These are phyloP conservation scores for Populus davidiana DNA, from an alignment of 345 rosid genomes.

Conservation along the genomic window DNA sequence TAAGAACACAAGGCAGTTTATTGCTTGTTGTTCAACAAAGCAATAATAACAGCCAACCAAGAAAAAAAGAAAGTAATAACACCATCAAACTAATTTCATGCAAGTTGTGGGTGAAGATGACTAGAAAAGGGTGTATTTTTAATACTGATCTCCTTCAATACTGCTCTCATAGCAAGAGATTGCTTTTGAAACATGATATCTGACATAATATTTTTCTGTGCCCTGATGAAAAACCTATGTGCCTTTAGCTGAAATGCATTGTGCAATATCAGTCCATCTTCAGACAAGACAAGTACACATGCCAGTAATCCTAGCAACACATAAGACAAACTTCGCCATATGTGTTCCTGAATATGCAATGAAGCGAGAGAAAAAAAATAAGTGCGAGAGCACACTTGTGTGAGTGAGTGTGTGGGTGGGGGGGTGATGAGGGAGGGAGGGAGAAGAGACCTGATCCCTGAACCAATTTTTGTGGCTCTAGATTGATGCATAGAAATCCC, in stretches of 20 bases:
- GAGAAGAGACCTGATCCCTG: conserved; percentile 17
- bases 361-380: background rate
- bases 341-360: too few species aligned
- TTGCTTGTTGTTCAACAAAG: background rate
- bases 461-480: conserved; percentile 9
- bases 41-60: background rate
- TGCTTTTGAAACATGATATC: background rate
- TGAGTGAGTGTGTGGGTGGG: background rate
- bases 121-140: background rate
- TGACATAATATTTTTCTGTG: background rate
- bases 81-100: background rate
- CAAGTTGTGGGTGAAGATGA: background rate
- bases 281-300: background rate
- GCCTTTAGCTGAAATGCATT: background rate
- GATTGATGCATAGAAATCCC: conserved; percentile 22
- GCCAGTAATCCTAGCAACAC: background rate
- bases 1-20: too few species aligned
- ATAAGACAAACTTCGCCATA: background rate
- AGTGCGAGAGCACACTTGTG: too few species aligned
- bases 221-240: background rate
- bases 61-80: background rate
- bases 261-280: background rate
- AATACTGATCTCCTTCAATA: background rate
- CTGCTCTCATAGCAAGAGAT: background rate
- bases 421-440: background rate